Evolutionary conservation across 2,329 filamentous ascomycete species (phyloP).

Genomic region (Spiromastix sp.): DNA sequence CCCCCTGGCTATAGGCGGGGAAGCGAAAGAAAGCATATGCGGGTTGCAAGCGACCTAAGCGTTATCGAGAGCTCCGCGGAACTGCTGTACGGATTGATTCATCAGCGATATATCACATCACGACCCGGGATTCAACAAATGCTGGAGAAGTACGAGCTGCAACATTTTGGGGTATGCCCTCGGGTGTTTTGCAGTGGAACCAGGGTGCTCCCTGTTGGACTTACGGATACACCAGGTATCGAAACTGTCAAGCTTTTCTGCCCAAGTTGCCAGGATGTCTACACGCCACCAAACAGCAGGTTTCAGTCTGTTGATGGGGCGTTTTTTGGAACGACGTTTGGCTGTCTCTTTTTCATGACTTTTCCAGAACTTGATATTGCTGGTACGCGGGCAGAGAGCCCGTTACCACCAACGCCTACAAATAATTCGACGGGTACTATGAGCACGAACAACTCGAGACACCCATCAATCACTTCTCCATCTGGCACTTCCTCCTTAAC

Average conservation of each 20-base stretch:
- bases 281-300: conserved; percentile 90
- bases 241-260: conserved; percentile 99
- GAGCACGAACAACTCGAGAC: conserved; percentile 21
- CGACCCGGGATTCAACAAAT: conserved; percentile 95
- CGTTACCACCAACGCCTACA: conserved; percentile 19
- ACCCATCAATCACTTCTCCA: conserved; percentile 14
- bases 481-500: conserved; percentile 15
- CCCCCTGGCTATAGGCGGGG: conserved; percentile 36
- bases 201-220: conserved; percentile 82
- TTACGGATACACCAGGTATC: conserved; percentile 88
- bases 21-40: conserved; percentile 64
- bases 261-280: conserved; percentile 91
- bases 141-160: conserved; percentile 96
- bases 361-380: conserved; percentile 89
- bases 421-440: conserved; percentile 9
- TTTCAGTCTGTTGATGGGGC: conserved; percentile 97
- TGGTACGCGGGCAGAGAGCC: conserved; percentile 51
- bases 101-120: conserved; percentile 96
- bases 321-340: conserved; percentile 96
- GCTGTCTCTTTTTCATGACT: conserved; percentile 93
- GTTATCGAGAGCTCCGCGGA: conserved; percentile 97
- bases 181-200: conserved; percentile 84
- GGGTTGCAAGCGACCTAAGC: conserved; percentile 84
- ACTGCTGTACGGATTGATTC: conserved; percentile 93
- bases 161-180: conserved; percentile 94